phyloP scores from a whole-genome alignment of 257 asterid genomes.

The Paraleonurus japonicus region DNA sequence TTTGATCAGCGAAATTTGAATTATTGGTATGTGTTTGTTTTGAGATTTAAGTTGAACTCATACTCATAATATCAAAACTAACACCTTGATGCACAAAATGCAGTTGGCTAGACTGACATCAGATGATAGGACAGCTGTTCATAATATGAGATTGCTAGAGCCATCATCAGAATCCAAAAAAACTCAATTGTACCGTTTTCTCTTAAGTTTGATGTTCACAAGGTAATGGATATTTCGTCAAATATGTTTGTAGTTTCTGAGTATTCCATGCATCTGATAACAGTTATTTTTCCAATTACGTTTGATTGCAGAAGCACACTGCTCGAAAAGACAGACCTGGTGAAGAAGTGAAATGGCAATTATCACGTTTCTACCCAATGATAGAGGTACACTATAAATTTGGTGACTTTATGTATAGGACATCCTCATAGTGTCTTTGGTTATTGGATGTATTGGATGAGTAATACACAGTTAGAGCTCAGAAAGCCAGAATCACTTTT shows the following conservation, averaged over 20 bases:
- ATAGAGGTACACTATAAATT: conserved; percentile 62
- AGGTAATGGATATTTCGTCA: conserved; percentile 49
- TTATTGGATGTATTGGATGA: conserved; percentile 18
- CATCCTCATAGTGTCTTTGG: conserved; percentile 9
- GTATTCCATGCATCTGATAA: conserved; percentile 21
- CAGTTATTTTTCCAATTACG: conserved; percentile 4
- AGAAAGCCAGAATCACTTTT: too few relatives aligned
- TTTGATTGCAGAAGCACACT: conserved; percentile 69
- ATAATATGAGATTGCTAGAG: conserved; percentile 91
- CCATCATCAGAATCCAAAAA: conserved; percentile 70
- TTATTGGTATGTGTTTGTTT: too few relatives aligned
- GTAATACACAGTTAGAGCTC: conserved; percentile 19
- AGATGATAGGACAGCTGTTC: conserved; percentile 87
- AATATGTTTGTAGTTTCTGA: conserved; percentile 12
- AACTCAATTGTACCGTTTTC: conserved; percentile 70
- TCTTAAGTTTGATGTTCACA: conserved; percentile 88
- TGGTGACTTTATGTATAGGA: conserved; percentile 8
- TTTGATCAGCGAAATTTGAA: too few relatives aligned
- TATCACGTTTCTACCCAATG: conserved; percentile 93
- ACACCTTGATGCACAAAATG: conserved; percentile 26
- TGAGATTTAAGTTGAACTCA: too few relatives aligned
- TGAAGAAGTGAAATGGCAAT: conserved; percentile 78
- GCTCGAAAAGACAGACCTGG: conserved; percentile 88
- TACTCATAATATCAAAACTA: conserved; percentile 5
- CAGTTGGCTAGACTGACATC: conserved; percentile 85